phyloP scores from a whole-genome alignment of 495 filamentous ascomycete genomes.

The Xylaria bambusicola region DNA sequence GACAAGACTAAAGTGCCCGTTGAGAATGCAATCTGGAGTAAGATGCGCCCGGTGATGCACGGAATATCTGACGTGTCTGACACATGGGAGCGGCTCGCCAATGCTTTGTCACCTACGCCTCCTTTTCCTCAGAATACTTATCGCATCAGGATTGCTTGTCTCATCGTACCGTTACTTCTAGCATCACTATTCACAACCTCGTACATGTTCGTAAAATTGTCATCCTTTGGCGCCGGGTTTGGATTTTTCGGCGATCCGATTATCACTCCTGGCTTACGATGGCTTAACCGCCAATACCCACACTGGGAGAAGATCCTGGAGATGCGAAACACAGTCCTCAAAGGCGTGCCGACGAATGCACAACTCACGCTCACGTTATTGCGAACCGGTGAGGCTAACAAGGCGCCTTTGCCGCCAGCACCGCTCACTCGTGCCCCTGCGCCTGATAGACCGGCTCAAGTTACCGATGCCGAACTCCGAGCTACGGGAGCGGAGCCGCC shows the following conservation, averaged over 20 bases:
- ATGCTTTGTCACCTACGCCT: constrained; percentile 74
- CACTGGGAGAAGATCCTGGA: constrained; percentile 76
- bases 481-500: constrained; percentile 41
- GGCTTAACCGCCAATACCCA: constrained; percentile 67
- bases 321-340: constrained; percentile 66
- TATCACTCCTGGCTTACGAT: constrained; percentile 57
- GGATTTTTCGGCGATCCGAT: constrained; percentile 82
- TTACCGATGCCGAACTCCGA: constrained; percentile 50
- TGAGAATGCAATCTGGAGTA: constrained; percentile 74
- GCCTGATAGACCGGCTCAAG: constrained; percentile 48
- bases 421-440: constrained; percentile 59
- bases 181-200: constrained; percentile 64
- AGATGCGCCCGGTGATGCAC: constrained; percentile 78
- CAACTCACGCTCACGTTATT: constrained; percentile 84
- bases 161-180: constrained; percentile 60
- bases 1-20: constrained; percentile 87
- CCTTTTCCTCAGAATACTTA: constrained; percentile 69
- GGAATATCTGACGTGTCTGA: constrained; percentile 71
- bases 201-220: constrained; percentile 71
- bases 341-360: constrained; percentile 86
- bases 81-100: constrained; percentile 77
- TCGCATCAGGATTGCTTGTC: constrained; percentile 62
- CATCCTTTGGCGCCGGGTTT: constrained; percentile 66
- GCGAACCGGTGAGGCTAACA: constrained; percentile 81
- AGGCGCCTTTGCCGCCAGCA: constrained; percentile 78